Conservation (phyloP, 1,139 yeast species). For the Lodderomyces elongisporus region DNA sequence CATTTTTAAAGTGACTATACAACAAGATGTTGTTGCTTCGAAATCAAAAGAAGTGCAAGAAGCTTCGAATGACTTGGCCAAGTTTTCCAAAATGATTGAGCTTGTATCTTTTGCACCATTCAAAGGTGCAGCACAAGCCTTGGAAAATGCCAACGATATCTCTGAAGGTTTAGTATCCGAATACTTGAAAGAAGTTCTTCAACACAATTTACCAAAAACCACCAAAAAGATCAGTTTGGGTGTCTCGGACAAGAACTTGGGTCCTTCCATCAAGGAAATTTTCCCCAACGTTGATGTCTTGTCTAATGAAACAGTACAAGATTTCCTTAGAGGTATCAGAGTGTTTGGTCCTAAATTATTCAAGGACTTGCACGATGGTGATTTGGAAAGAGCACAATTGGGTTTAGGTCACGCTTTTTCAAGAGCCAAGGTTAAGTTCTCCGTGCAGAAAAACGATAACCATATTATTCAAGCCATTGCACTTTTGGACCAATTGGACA, state of each 20-base stretch:
- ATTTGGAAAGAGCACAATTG: conserved; percentile 94
- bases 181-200: conserved; percentile 82
- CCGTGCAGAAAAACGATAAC: conserved; percentile 97
- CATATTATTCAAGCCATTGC: conserved; percentile 99
- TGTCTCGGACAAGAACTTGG: conserved; percentile 91
- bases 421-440: conserved; percentile 97
- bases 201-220: conserved; percentile 86
- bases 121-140: conserved; percentile 98
- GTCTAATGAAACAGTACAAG: conserved; percentile 90
- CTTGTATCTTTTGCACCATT: conserved; percentile 95
- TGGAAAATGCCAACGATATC: conserved; percentile 95
- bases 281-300: conserved; percentile 88
- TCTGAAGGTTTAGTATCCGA: conserved; percentile 96
- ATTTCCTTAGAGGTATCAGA: conserved; percentile 91
- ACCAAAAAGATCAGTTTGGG: conserved; percentile 68
- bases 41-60: conserved; percentile 92
- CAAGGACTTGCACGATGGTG: conserved; percentile 91
- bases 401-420: conserved; percentile 99
- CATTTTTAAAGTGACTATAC: conserved; percentile 86
- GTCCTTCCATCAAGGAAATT: conserved; percentile 90
- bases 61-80: conserved; percentile 79
- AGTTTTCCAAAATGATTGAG: conserved; percentile 89
- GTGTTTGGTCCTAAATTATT: conserved; percentile 83
- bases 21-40: conserved; percentile 92
- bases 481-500: conserved; percentile 90